A percentile compares a stretch with the other conserved stretches of the same genome.
Conservation (phyloP, 1,139 yeast species). For the Pneumocystis wakefieldiae region DNA sequence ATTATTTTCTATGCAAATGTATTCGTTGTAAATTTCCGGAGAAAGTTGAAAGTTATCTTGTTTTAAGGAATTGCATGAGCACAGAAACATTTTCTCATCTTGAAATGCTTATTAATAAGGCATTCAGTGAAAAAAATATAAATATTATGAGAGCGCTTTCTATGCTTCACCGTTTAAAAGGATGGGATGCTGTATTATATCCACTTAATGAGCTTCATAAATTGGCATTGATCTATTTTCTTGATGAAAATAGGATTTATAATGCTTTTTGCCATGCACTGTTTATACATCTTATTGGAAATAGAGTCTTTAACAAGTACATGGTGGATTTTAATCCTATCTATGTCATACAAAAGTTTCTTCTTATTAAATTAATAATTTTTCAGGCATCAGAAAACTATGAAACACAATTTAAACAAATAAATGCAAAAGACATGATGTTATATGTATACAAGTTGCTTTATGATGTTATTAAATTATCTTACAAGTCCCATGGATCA, state of each 20-base stretch:
- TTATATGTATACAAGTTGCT: not conserved
- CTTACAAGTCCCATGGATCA: not conserved
- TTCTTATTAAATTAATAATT: not conserved
- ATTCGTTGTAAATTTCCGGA: conserved; percentile 3
- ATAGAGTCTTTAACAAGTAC: not conserved
- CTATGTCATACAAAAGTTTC: not conserved
- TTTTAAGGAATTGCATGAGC: not conserved
- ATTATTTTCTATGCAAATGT: conserved; percentile 13
- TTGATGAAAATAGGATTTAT: not conserved
- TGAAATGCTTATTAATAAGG: not conserved
- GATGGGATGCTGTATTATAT: not conserved
- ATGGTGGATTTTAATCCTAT: not conserved
- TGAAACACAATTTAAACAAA: not conserved
- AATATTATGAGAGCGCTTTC: not conserved
- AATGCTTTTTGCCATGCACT: not conserved
- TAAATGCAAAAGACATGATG: not conserved
- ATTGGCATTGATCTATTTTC: not conserved
- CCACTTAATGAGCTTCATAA: not conserved
- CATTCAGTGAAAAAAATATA: not conserved
- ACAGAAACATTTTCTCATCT: not conserved
- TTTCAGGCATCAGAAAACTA: not conserved
- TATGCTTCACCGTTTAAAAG: not conserved
- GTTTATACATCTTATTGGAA: not conserved
- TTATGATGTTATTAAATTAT: not conserved
- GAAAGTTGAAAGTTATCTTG: not conserved